Conservation (phyloP, 208 protist species). For the Acanthamoeba royreba region DNA sequence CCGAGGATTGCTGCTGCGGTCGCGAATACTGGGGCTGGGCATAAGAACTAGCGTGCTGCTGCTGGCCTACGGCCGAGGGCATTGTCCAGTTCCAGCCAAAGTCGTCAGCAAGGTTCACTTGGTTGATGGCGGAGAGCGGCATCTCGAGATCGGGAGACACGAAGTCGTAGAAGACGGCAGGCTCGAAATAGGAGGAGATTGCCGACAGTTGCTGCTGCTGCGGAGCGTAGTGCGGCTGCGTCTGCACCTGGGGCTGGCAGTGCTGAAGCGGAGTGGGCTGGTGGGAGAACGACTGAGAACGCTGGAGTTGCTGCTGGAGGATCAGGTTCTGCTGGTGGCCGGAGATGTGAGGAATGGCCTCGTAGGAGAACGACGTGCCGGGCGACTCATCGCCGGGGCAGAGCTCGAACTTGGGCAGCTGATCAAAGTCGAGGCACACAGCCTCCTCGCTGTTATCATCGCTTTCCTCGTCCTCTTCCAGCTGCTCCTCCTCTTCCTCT, state of each 20-base stretch:
- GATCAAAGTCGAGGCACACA: neutral
- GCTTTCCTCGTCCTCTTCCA: neutral
- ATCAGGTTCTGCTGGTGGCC: conserved; percentile 6
- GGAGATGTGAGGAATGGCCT: neutral
- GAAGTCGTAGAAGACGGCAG: neutral
- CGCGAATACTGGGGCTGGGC: neutral
- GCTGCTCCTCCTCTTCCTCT: neutral
- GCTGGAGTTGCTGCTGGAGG: neutral
- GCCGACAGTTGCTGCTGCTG: neutral
- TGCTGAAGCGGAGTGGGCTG: too few relatives aligned
- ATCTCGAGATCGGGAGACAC: conserved; percentile 24
- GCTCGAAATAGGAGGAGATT: neutral
- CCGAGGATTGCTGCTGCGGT: neutral
- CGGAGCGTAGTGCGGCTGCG: neutral
- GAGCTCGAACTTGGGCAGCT: neutral
- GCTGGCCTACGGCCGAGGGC: neutral
- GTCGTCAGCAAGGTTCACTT: conserved; percentile 6
- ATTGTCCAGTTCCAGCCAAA: neutral
- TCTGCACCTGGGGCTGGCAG: neutral
- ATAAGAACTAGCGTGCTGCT: neutral
- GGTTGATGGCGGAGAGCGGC: conserved; percentile 25
- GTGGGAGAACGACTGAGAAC: too few relatives aligned
- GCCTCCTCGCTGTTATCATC: neutral
- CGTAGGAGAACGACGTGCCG: conserved; percentile 5
- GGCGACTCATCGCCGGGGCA: neutral